These are phyloP conservation scores for Amphibolis antarctica DNA, from an alignment of 106 monocot genomes.

Conservation along the genomic window DNA sequence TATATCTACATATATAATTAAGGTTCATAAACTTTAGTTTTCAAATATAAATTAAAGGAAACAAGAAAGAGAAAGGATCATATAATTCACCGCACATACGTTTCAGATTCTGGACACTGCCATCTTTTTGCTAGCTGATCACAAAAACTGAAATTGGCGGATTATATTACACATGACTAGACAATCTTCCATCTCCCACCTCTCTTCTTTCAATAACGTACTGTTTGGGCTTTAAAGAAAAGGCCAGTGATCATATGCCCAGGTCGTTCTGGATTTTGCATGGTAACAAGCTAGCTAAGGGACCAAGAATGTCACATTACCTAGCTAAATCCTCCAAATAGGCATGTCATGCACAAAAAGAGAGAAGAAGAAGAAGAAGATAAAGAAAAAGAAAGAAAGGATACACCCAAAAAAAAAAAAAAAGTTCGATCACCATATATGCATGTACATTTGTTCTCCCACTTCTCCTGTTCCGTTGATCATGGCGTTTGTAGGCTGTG, in stretches of 20 bases:
- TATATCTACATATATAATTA: too few relatives aligned
- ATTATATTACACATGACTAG: too few relatives aligned
- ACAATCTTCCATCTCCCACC: neutral
- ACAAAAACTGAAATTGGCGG: neutral
- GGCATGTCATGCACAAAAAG: neutral
- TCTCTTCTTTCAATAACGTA: neutral
- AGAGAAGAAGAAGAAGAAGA: neutral
- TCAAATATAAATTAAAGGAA: too few relatives aligned
- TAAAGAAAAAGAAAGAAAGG: neutral
- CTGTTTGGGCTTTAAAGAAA: neutral
- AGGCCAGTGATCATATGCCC: neutral
- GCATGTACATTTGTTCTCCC: neutral
- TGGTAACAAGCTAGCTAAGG: neutral
- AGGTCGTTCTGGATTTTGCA: neutral
- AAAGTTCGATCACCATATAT: neutral
- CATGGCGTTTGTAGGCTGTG: constrained; percentile 7
- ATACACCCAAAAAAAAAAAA: neutral
- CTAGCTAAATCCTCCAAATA: neutral
- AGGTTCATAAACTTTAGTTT: too few relatives aligned
- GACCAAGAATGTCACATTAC: neutral
- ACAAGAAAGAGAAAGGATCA: neutral
- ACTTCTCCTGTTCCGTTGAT: neutral
- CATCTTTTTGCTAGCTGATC: neutral
- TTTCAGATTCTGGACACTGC: neutral
- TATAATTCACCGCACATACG: neutral